phyloP scores from a whole-genome alignment of 1,139 yeast species.

The Hyphopichia burtonii region DNA sequence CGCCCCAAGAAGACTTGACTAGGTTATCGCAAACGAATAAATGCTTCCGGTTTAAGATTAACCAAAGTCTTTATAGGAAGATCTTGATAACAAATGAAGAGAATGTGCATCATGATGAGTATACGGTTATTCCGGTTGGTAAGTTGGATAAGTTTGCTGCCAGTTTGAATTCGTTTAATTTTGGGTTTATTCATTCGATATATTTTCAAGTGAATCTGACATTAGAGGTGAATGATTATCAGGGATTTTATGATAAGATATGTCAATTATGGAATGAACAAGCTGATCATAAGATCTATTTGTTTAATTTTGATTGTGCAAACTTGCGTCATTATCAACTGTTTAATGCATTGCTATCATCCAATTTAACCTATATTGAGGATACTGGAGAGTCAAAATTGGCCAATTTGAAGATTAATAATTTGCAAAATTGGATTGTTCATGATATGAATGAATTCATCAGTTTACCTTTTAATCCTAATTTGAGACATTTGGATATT shows the following conservation, averaged over 20 bases:
- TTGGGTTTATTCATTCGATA: constrained; percentile 14
- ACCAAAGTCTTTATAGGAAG: constrained; percentile 14
- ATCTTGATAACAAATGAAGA: constrained; percentile 13
- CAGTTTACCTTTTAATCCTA: constrained; percentile 17
- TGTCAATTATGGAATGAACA: constrained; percentile 15
- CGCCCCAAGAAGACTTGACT: constrained; percentile 10
- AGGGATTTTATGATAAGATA: constrained; percentile 15
- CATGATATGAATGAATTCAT: constrained; percentile 19
- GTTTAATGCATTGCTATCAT: constrained; percentile 14
- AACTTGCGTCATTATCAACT: constrained; percentile 20
- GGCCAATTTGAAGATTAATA: constrained; percentile 11
- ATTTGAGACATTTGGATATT: constrained; percentile 19
- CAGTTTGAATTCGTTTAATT: constrained; percentile 12
- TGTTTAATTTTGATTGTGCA: constrained; percentile 20
- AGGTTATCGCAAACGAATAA: constrained; percentile 12
- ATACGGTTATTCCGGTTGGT: constrained; percentile 9
- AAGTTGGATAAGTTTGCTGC: constrained; percentile 13
- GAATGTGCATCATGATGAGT: constrained; percentile 4
- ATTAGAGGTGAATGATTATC: constrained; percentile 15
- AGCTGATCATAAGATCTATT: constrained; percentile 12
- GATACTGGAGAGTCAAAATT: constrained; percentile 4
- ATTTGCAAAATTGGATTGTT: constrained; percentile 23
- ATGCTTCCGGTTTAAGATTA: constrained; percentile 14
- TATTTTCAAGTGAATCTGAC: constrained; percentile 20
- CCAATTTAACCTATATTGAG: constrained; percentile 14